Percentiles rank a stretch among this genome's conserved stretches.
These are phyloP conservation scores for Mariannaea elegans DNA, from an alignment of 2,329 filamentous ascomycete species.

Conservation along the genomic window DNA sequence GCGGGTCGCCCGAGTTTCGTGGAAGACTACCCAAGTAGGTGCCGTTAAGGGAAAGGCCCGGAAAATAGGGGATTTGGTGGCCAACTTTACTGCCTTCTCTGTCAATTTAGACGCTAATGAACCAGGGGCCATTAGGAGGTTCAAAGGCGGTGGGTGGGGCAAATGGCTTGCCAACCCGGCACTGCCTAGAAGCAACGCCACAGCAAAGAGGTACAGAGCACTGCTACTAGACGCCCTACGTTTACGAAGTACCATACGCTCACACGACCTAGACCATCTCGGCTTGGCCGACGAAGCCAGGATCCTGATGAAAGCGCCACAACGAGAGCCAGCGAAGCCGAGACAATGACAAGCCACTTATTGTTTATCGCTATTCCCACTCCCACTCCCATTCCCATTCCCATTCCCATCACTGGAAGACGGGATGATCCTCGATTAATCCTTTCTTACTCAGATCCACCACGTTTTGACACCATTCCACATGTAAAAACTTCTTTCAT, in stretches of 20 bases:
- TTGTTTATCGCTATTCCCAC: too few relatives aligned
- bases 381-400: too few relatives aligned
- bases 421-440: too few relatives aligned
- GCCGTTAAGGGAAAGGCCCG: not conserved
- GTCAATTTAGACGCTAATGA: not conserved
- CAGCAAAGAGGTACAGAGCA: not conserved
- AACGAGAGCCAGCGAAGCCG: not conserved
- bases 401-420: too few relatives aligned
- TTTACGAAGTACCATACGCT: not conserved
- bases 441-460: too few relatives aligned
- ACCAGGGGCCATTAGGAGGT: not conserved
- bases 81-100: slow-evolving; percentile 1
- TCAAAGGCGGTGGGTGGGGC: not conserved
- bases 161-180: not conserved
- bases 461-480: too few relatives aligned
- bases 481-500: too few relatives aligned
- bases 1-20: too few relatives aligned
- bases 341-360: too few relatives aligned
- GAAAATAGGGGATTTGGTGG: slow-evolving; percentile 11
- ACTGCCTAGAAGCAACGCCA: not conserved
- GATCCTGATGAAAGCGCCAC: too few relatives aligned
- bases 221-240: too few relatives aligned
- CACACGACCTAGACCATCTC: not conserved
- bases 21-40: too few relatives aligned
- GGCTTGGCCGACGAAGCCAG: not conserved